These are phyloP conservation scores for Pulveroboletus frians DNA, from an alignment of 768 basidiomycete species.

Conservation along the genomic window DNA sequence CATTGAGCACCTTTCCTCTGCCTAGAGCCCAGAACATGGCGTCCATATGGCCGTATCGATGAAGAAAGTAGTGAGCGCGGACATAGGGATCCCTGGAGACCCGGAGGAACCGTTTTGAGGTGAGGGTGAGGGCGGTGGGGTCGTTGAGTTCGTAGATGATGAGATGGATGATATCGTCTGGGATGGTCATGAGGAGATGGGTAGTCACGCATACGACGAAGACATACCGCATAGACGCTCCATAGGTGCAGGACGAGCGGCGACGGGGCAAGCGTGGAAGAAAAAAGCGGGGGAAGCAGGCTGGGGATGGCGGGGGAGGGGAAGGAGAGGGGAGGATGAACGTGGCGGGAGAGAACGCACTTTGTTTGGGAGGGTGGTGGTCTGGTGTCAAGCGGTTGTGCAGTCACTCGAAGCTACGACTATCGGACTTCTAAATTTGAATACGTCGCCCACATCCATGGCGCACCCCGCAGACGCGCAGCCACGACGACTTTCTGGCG, in stretches of 20 bases:
- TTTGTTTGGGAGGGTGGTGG: conserved; percentile 34
- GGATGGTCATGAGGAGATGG: conserved; percentile 6
- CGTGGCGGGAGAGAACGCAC: conserved; percentile 11
- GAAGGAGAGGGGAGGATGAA: background rate
- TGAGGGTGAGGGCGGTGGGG: conserved; percentile 53
- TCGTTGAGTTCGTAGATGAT: conserved; percentile 69
- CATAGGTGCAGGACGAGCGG: conserved; percentile 34
- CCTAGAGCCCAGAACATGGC: conserved; percentile 75
- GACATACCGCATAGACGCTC: conserved; percentile 64
- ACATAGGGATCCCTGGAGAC: conserved; percentile 73
- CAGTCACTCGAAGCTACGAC: conserved; percentile 26
- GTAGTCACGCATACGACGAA: conserved; percentile 6
- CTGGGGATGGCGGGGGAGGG: background rate
- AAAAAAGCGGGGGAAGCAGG: conserved; percentile 3
- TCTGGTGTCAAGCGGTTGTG: conserved; percentile 31
- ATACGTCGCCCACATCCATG: conserved; percentile 22
- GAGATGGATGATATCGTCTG: conserved; percentile 65
- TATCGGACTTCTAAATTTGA: conserved; percentile 36
- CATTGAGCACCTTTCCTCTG: conserved; percentile 58
- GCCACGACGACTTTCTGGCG: conserved; percentile 8
- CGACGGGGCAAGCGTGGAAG: background rate
- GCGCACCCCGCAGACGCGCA: conserved; percentile 29
- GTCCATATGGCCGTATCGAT: conserved; percentile 63
- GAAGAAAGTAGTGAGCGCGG: conserved; percentile 72
- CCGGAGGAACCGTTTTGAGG: conserved; percentile 52